Percentiles rank a stretch among this genome's conserved stretches.
These are phyloP conservation scores for Cordyceps militaris DNA, from an alignment of 2,329 filamentous ascomycete species.

Conservation along the genomic window DNA sequence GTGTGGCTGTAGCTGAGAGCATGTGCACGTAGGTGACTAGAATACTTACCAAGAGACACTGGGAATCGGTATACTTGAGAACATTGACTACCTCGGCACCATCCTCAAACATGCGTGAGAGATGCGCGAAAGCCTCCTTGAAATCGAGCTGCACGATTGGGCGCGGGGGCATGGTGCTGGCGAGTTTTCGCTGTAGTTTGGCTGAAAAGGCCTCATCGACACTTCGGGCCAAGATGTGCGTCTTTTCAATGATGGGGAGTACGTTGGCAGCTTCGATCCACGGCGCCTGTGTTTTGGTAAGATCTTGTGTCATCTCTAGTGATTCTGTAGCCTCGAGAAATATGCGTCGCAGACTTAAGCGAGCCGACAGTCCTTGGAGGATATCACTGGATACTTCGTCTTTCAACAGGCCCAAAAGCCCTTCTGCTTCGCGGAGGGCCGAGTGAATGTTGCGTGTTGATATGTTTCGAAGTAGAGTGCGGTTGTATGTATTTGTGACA, in stretches of 20 bases:
- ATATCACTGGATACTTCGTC: slow-evolving; percentile 35
- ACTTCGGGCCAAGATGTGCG: slow-evolving; percentile 53
- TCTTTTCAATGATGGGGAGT: slow-evolving; percentile 50
- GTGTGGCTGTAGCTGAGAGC: neutral
- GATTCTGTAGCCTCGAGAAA: slow-evolving; percentile 52
- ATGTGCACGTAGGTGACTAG: neutral
- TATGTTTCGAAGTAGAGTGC: slow-evolving; percentile 63
- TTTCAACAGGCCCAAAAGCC: slow-evolving; percentile 39
- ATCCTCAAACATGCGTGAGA: slow-evolving; percentile 66
- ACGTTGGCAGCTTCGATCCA: slow-evolving; percentile 45
- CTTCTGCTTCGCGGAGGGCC: slow-evolving; percentile 47
- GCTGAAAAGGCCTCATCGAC: slow-evolving; percentile 78
- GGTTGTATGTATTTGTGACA: slow-evolving; percentile 82
- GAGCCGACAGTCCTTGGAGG: slow-evolving; percentile 50
- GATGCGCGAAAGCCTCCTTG: slow-evolving; percentile 61
- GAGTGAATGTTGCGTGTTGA: slow-evolving; percentile 48
- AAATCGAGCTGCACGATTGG: slow-evolving; percentile 76
- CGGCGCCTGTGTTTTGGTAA: slow-evolving; percentile 40
- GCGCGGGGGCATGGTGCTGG: slow-evolving; percentile 87
- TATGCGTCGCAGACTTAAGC: slow-evolving; percentile 59
- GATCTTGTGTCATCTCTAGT: slow-evolving; percentile 36
- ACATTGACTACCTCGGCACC: slow-evolving; percentile 62
- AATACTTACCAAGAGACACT: slow-evolving; percentile 57
- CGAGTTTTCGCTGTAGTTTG: slow-evolving; percentile 84
- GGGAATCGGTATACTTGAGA: slow-evolving; percentile 59